phyloP scores from a whole-genome alignment of 208 protist species.

The Phytomonas sp. region DNA sequence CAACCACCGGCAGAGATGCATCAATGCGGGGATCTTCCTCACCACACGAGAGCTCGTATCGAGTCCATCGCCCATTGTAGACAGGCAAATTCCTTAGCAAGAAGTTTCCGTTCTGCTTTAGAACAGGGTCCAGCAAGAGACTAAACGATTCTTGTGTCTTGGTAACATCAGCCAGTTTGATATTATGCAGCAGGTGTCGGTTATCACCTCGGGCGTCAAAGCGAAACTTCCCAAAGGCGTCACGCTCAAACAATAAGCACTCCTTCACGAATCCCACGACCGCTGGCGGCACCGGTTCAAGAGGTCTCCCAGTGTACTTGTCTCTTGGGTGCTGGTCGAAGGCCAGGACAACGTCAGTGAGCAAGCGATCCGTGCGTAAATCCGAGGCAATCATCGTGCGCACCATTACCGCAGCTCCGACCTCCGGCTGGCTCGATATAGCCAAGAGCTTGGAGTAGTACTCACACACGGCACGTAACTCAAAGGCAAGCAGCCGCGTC shows the following conservation, averaged over 20 bases:
- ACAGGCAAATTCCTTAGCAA: conserved; percentile 26
- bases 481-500: conserved; percentile 54
- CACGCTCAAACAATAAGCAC: conserved; percentile 64
- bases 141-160: conserved; percentile 49
- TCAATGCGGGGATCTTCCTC: conserved; percentile 62
- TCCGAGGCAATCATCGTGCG: conserved; percentile 66
- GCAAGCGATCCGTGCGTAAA: conserved; percentile 46
- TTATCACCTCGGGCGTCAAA: conserved; percentile 77
- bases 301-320: not conserved
- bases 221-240: conserved; percentile 67
- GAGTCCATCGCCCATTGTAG: conserved; percentile 52
- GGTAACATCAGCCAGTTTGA: conserved; percentile 52
- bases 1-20: conserved; percentile 29
- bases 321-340: conserved; percentile 47
- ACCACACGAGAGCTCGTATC: conserved; percentile 50
- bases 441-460: conserved; percentile 60
- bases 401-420: conserved; percentile 35
- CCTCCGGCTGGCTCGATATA: conserved; percentile 36
- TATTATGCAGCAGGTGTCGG: conserved; percentile 47
- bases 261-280: conserved; percentile 68
- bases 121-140: conserved; percentile 37
- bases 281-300: conserved; percentile 9
- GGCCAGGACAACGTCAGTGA: conserved; percentile 31
- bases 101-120: conserved; percentile 58
- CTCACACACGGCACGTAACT: conserved; percentile 55